These are phyloP conservation scores for Lunularia cruciata DNA, from an alignment of 225 moss, liverwort and hornwort species.

Conservation along the genomic window DNA sequence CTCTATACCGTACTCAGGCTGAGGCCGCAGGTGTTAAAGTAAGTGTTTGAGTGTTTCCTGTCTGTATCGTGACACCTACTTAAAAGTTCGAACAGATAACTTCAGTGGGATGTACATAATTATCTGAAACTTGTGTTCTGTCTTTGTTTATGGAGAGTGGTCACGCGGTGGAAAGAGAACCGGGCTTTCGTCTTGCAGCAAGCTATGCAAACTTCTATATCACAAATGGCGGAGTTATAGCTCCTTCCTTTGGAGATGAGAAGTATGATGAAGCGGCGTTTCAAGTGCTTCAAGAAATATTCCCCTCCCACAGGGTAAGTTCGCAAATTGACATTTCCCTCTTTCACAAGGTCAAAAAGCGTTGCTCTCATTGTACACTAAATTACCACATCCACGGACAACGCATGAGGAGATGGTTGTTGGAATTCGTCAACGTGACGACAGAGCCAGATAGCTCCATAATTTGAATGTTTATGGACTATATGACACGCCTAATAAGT, in stretches of 20 bases:
- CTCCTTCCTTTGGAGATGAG: slow-evolving; percentile 75
- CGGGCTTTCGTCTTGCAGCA: slow-evolving; percentile 67
- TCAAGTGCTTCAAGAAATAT: slow-evolving; percentile 54
- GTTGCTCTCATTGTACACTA: background rate
- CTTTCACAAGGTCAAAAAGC: background rate
- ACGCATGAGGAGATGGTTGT: background rate
- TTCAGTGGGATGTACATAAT: background rate
- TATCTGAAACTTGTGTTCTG: background rate
- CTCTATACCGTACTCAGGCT: slow-evolving; percentile 53
- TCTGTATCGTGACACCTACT: too few relatives aligned
- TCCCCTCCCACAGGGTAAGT: slow-evolving; percentile 67
- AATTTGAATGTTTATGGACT: too few relatives aligned
- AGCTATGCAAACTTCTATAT: slow-evolving; percentile 88
- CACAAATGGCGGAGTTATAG: slow-evolving; percentile 78
- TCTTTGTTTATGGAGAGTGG: slow-evolving; percentile 36
- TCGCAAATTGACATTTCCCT: too few relatives aligned
- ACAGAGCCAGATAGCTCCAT: too few relatives aligned
- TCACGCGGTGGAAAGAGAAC: slow-evolving; percentile 45
- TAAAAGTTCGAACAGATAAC: too few relatives aligned
- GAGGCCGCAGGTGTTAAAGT: slow-evolving; percentile 69
- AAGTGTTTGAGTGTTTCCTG: too few relatives aligned
- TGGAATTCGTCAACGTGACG: too few relatives aligned
- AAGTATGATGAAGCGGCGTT: slow-evolving; percentile 63
- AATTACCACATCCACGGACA: background rate
- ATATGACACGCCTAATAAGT: background rate